Conservation (phyloP, 164 flowering plant species). For the Nymphaea thermarum region DNA sequence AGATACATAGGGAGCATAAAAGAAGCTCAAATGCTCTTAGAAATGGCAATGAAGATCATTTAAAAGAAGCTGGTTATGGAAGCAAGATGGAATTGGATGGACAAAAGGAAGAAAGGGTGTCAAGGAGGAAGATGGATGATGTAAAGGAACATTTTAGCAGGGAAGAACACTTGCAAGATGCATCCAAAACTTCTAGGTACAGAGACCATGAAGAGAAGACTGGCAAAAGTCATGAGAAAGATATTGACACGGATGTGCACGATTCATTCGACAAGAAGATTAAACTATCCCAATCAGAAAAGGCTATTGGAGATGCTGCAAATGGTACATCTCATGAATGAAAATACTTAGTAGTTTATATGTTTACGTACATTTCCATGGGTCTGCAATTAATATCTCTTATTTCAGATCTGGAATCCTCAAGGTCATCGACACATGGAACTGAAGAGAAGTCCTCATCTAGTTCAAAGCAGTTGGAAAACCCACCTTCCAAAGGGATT, state of each 20-base stretch:
- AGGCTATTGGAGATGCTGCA: conserved; percentile 15
- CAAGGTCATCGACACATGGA: conserved; percentile 9
- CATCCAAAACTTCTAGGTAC: conserved; percentile 3
- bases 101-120: conserved; percentile 22
- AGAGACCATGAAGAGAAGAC: conserved; percentile 3
- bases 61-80: conserved; percentile 25
- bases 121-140: conserved; percentile 24
- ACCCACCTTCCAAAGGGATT: conserved; percentile 15
- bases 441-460: conserved; percentile 22
- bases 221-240: conserved; percentile 18
- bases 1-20: conserved; percentile 23
- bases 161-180: conserved; percentile 12
- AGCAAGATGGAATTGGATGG: conserved; percentile 24
- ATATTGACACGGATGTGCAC: conserved; percentile 12
- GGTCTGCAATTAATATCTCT: background rate
- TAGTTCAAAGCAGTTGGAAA: conserved; percentile 25
- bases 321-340: conserved; percentile 18
- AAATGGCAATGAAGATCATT: conserved; percentile 16
- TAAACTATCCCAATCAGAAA: conserved; percentile 21
- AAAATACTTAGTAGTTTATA: too few relatives aligned
- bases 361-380: background rate
- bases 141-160: conserved; percentile 21
- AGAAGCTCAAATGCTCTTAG: conserved; percentile 20
- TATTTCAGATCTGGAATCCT: conserved; percentile 6
- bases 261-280: conserved; percentile 37